phyloP scores from a whole-genome alignment of 345 rosid genomes.

The Eucalyptus marginata region DNA sequence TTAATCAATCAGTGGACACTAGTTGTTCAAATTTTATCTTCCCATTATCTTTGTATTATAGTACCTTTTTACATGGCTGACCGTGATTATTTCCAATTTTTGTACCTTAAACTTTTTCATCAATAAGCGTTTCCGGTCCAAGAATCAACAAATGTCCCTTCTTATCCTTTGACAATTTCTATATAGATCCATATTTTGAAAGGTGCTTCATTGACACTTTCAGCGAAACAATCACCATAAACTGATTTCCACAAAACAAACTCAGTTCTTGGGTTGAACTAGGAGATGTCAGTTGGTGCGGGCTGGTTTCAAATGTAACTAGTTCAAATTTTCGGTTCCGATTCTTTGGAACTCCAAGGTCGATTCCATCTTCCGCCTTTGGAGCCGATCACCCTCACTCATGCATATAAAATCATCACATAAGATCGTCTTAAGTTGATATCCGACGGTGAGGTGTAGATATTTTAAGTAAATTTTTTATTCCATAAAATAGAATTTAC shows the following conservation, averaged over 20 bases:
- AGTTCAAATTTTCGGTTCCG: background rate
- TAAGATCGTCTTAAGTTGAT: background rate
- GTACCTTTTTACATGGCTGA: background rate
- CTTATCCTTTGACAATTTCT: background rate
- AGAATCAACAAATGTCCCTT: background rate
- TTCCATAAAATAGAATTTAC: too few relatives aligned
- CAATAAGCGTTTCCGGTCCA: accelerated
- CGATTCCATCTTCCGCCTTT: background rate
- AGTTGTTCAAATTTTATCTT: background rate
- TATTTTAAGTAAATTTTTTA: background rate
- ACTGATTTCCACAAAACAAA: background rate
- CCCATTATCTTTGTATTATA: background rate
- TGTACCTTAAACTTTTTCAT: background rate
- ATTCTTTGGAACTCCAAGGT: background rate
- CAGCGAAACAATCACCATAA: background rate
- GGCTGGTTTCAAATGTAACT: background rate
- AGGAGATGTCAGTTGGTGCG: background rate
- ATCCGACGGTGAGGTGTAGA: background rate
- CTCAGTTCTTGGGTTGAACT: background rate
- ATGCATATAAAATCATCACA: background rate
- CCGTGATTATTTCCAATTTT: background rate
- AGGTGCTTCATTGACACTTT: background rate
- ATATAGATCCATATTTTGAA: background rate
- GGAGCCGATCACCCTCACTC: background rate
- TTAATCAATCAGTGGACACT: background rate